These are phyloP conservation scores for Hericium rajendrae DNA, from an alignment of 768 basidiomycete genomes.

Conservation along the genomic window DNA sequence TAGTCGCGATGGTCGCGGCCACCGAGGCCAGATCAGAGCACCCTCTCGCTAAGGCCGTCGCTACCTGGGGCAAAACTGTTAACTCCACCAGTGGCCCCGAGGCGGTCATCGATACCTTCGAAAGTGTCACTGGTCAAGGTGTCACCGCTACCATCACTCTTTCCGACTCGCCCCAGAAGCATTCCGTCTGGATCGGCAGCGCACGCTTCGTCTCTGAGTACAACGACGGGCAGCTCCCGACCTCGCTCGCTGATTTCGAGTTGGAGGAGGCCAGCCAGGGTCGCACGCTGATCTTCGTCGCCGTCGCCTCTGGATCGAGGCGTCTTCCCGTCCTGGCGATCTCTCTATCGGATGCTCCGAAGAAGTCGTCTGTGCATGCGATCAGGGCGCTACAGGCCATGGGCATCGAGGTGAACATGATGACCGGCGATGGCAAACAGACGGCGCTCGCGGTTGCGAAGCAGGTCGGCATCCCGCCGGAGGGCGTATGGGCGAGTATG, in stretches of 20 bases:
- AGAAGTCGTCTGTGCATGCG: conserved; percentile 75
- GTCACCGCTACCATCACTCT: conserved; percentile 62
- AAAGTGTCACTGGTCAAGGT: conserved; percentile 84
- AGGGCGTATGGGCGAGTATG: conserved; percentile 85
- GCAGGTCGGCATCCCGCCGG: conserved; percentile 77
- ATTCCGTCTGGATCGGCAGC: conserved; percentile 68
- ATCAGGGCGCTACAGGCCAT: conserved; percentile 73
- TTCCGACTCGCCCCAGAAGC: conserved; percentile 32
- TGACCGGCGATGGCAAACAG: conserved; percentile 84
- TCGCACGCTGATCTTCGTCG: conserved; percentile 82
- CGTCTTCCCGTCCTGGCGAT: conserved; percentile 66
- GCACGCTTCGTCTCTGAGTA: conserved; percentile 57
- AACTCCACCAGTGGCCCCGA: conserved; percentile 39
- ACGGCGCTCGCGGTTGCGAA: conserved; percentile 86
- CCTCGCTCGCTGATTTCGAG: conserved; percentile 55
- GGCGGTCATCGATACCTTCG: conserved; percentile 61
- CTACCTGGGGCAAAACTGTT: conserved; percentile 65
- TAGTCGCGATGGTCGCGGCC: conserved; percentile 75
- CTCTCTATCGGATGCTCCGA: conserved; percentile 81
- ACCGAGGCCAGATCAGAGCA: conserved; percentile 93
- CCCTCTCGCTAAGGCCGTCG: conserved; percentile 90
- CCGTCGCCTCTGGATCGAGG: conserved; percentile 38
- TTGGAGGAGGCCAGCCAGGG: conserved; percentile 59
- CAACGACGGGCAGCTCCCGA: conserved; percentile 43
- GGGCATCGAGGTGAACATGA: conserved; percentile 89